Evolutionary conservation across 345 rosid genomes (phyloP).

Genomic region (Leavenworthia alabamica): DNA sequence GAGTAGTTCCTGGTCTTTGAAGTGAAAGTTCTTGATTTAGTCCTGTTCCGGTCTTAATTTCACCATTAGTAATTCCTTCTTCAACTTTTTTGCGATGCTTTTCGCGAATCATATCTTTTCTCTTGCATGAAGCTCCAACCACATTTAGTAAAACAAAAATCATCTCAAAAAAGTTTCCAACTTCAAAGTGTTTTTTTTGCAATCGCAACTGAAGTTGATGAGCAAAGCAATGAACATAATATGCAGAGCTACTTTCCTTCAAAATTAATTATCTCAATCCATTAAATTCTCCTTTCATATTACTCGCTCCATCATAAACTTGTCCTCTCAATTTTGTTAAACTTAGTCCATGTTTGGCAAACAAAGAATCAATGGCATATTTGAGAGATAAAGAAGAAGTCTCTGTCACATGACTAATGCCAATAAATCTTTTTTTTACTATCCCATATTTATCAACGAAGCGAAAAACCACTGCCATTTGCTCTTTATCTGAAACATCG

Average conservation of each 20-base stretch:
- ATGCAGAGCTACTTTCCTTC: not conserved
- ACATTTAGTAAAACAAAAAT: not conserved
- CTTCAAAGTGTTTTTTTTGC: not conserved
- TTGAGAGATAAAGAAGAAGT: not conserved
- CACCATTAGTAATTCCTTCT: not conserved
- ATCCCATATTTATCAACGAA: too few species aligned
- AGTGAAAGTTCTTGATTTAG: too few species aligned
- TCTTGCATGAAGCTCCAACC: not conserved
- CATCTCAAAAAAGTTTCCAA: not conserved
- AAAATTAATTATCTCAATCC: not conserved
- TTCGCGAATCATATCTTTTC: not conserved
- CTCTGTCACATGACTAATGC: not conserved
- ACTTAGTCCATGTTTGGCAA: not conserved
- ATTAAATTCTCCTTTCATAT: not conserved
- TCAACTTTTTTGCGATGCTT: not conserved
- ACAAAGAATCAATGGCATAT: not conserved
- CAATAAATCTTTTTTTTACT: too few species aligned
- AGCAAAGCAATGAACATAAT: not conserved
- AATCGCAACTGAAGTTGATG: not conserved
- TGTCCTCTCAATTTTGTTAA: not conserved
- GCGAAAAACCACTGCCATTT: too few species aligned
- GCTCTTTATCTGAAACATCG: not conserved
- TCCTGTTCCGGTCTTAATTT: too few species aligned
- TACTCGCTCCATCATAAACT: not conserved
- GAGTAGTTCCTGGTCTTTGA: too few species aligned